These are phyloP conservation scores for Ceriops decandra DNA, from an alignment of 345 rosid species.

Conservation along the genomic window DNA sequence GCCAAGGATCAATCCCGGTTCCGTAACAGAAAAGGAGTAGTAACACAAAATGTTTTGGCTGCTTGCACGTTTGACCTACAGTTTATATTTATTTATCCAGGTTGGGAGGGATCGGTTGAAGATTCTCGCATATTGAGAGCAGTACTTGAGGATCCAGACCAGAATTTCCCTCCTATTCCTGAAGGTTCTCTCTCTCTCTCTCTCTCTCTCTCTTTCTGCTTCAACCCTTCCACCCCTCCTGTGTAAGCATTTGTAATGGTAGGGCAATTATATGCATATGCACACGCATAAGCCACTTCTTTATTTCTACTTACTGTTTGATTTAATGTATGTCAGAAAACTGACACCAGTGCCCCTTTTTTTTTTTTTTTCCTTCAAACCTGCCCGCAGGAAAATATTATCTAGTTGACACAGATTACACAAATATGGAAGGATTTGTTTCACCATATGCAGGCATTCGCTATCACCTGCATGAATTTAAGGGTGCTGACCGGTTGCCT, in stretches of 20 bases:
- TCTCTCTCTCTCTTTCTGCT: neutral
- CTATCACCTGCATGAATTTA: slow-evolving; percentile 47
- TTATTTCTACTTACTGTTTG: neutral
- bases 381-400: slow-evolving; percentile 55
- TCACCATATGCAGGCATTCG: slow-evolving; percentile 71
- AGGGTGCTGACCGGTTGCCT: slow-evolving; percentile 62
- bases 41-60: slow-evolving; percentile 70
- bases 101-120: slow-evolving; percentile 82
- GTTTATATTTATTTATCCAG: slow-evolving; percentile 70
- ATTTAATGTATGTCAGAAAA: neutral
- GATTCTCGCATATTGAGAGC: slow-evolving; percentile 74
- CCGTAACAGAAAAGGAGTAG: slow-evolving; percentile 57
- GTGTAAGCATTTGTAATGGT: neutral
- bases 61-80: slow-evolving; percentile 76
- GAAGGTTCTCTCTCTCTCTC: slow-evolving; percentile 41
- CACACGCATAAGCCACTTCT: slow-evolving; percentile 5
- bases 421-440: slow-evolving; percentile 59
- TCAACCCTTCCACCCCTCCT: neutral
- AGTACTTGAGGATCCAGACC: slow-evolving; percentile 69
- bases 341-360: neutral
- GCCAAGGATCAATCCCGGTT: slow-evolving; percentile 74
- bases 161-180: slow-evolving; percentile 71
- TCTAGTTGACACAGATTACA: slow-evolving; percentile 63
- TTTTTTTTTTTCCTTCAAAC: neutral
- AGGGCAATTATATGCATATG: neutral